A percentile compares a stretch with the other conserved stretches of the same genome.
Evolutionary conservation across 495 filamentous ascomycete species (phyloP).

Genomic region (Corynascus novoguineensis): DNA sequence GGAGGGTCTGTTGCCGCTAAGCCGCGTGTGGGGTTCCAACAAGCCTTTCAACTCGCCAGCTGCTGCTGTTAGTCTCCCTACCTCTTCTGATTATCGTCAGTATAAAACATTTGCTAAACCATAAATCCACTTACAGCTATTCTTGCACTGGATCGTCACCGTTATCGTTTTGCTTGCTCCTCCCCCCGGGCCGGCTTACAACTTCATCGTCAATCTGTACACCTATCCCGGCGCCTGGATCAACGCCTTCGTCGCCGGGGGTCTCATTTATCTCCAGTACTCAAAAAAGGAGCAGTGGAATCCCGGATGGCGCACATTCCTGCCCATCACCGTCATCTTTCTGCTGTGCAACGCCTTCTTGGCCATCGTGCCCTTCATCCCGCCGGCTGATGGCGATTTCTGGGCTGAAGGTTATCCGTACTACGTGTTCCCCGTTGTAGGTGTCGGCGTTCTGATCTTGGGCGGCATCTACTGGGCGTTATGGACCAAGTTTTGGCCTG

Average conservation of each 20-base stretch:
- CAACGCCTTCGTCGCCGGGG: constrained; percentile 45
- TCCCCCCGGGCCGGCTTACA: constrained; percentile 41
- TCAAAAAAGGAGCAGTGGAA: constrained; percentile 39
- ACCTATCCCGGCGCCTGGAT: constrained; percentile 51
- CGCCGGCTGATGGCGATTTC: constrained; percentile 46
- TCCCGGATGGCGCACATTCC: constrained; percentile 40
- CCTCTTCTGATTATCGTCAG: neutral
- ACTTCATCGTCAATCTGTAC: constrained; percentile 48
- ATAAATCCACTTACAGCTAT: constrained; percentile 29
- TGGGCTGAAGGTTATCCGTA: constrained; percentile 50
- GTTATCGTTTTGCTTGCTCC: constrained; percentile 46
- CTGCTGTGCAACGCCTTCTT: constrained; percentile 47
- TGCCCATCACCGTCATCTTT: constrained; percentile 39
- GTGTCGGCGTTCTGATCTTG: constrained; percentile 41
- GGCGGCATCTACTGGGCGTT: constrained; percentile 48
- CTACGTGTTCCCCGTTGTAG: constrained; percentile 48
- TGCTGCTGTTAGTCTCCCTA: constrained; percentile 33
- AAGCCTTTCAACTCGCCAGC: constrained; percentile 36
- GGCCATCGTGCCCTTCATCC: constrained; percentile 46
- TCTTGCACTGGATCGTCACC: constrained; percentile 49
- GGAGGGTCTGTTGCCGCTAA: constrained; percentile 60
- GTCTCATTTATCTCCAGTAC: constrained; percentile 46
- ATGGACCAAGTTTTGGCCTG: constrained; percentile 46
- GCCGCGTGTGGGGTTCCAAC: constrained; percentile 44
- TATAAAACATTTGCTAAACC: too few relatives aligned